Conservation (phyloP, 2,329 filamentous ascomycete genomes). For the Apiospora kogelbergensis region DNA sequence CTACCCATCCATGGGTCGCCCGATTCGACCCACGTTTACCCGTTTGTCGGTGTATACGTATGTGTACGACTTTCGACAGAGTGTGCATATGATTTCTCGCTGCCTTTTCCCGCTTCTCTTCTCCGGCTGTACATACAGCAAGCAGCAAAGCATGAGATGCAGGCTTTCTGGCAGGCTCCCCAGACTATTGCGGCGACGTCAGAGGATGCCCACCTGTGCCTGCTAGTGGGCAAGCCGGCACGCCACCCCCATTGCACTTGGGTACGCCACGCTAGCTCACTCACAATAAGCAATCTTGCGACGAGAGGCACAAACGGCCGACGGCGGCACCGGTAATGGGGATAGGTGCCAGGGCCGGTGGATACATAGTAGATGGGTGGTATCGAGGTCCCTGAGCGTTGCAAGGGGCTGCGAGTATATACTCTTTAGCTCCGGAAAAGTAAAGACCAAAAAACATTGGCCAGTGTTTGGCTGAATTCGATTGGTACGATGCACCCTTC, state of each 20-base stretch:
- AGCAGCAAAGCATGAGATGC: neutral
- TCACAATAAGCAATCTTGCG: neutral
- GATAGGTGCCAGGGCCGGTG: neutral
- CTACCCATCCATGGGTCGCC: neutral
- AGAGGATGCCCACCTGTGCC: neutral
- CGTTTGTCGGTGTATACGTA: neutral
- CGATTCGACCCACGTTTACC: neutral
- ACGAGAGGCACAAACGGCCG: neutral
- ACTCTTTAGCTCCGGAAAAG: no score
- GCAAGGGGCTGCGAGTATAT: neutral
- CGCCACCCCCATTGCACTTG: neutral
- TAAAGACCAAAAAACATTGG: no score
- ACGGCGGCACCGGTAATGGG: neutral
- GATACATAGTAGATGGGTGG: neutral
- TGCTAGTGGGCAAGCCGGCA: neutral
- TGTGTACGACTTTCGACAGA: no score
- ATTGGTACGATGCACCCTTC: neutral
- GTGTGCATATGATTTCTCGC: neutral
- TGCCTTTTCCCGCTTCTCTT: no score
- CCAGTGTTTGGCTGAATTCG: neutral
- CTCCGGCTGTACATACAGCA: no score
- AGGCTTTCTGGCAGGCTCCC: neutral
- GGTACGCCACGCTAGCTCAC: neutral
- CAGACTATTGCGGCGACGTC: neutral
- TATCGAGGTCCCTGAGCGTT: neutral